Percentiles rank a stretch among this genome's conserved stretches.
phyloP scores from a whole-genome alignment of 306 rosid genomes.

The Comarum palustre region DNA sequence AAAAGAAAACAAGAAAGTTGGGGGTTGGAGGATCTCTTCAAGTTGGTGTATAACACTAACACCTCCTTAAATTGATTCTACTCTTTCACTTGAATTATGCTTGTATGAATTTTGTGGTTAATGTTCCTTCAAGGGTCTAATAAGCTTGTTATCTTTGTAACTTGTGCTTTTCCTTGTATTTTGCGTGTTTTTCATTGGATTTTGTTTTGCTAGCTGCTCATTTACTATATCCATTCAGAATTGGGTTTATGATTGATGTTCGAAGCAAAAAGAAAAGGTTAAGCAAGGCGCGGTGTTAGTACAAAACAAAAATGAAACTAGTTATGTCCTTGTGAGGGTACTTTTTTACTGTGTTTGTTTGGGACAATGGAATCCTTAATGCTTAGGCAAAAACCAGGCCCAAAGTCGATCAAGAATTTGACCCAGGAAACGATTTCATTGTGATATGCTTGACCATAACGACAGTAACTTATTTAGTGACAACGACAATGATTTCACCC shows the following conservation, averaged over 20 bases:
- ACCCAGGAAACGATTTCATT: too few relatives aligned
- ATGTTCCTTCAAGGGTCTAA: constrained; percentile 2
- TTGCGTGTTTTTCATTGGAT: background rate
- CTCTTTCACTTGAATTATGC: constrained; percentile 41
- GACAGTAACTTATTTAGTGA: too few relatives aligned
- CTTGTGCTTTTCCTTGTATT: constrained; percentile 4
- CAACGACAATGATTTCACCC: too few relatives aligned
- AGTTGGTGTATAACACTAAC: constrained; percentile 26
- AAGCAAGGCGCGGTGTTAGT: too few relatives aligned
- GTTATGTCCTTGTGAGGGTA: too few relatives aligned
- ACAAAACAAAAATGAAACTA: too few relatives aligned
- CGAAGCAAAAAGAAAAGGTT: background rate
- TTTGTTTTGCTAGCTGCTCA: background rate
- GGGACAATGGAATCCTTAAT: too few relatives aligned
- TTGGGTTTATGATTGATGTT: background rate
- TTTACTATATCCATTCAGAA: background rate
- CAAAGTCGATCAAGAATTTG: too few relatives aligned
- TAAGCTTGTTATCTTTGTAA: background rate
- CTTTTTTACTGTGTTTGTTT: too few relatives aligned
- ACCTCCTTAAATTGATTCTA: constrained; percentile 22
- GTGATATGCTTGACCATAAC: too few relatives aligned
- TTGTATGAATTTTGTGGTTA: constrained; percentile 41
- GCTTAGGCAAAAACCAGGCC: too few relatives aligned
- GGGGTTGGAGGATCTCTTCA: constrained; percentile 43
- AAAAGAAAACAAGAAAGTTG: constrained; percentile 18